These are phyloP conservation scores for Inonotus obliquus DNA, from an alignment of 1,284 basidiomycete genomes.

Conservation along the genomic window DNA sequence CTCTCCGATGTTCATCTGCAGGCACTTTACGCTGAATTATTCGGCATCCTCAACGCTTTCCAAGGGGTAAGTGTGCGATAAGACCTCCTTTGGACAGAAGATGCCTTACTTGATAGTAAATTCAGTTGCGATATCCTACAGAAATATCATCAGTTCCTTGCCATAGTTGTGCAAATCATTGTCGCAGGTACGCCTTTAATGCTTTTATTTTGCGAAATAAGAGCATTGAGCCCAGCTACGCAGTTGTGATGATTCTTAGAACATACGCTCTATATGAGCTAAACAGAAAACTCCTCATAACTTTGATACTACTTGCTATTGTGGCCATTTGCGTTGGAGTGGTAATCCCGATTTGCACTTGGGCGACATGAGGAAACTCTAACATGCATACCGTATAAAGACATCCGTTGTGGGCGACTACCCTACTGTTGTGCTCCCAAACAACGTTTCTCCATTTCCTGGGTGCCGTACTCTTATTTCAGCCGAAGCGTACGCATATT, in stretches of 20 bases:
- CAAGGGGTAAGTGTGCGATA: not conserved
- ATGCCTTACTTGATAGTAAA: not conserved
- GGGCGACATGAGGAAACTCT: not conserved
- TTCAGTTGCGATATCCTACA: slow-evolving; percentile 11
- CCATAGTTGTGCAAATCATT: slow-evolving; percentile 9
- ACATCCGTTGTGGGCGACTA: not conserved
- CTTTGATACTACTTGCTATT: not conserved
- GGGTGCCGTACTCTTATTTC: slow-evolving; percentile 13
- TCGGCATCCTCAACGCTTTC: not conserved
- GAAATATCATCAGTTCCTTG: slow-evolving; percentile 16
- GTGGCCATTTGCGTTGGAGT: slow-evolving; percentile 1
- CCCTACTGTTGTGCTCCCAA: not conserved
- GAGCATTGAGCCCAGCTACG: not conserved
- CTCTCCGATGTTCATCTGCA: not conserved
- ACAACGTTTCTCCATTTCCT: slow-evolving; percentile 4
- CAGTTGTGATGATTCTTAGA: slow-evolving; percentile 17
- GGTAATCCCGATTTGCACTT: not conserved
- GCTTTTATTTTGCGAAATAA: not conserved
- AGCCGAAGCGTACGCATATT: not conserved
- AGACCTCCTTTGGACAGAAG: not conserved
- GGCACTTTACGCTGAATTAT: not conserved
- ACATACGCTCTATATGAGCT: slow-evolving; percentile 18
- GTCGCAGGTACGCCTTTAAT: slow-evolving; percentile 11
- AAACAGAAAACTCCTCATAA: not conserved
- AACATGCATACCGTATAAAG: not conserved